Percentiles rank a stretch among this genome's conserved stretches.
These are phyloP conservation scores for Pyronema omphalodes DNA, from an alignment of 495 filamentous ascomycete species.

Conservation along the genomic window DNA sequence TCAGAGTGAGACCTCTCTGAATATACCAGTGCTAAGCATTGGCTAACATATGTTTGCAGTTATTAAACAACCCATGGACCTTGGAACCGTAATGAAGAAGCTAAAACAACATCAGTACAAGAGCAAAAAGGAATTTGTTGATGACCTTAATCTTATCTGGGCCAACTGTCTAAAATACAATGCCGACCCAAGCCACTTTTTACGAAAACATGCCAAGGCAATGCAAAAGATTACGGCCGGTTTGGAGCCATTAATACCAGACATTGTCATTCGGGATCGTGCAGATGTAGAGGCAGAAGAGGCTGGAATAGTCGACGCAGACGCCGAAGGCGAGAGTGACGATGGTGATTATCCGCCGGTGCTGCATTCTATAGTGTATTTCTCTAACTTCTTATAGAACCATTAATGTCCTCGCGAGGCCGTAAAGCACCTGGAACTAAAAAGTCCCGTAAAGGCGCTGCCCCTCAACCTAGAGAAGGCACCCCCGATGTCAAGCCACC, in stretches of 20 bases:
- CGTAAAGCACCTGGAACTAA: conserved; percentile 68
- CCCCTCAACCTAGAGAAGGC: conserved; percentile 56
- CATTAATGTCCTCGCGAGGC: conserved; percentile 91
- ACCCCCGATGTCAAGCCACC: conserved; percentile 47
- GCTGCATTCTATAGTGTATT: not conserved
- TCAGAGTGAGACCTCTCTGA: conserved; percentile 30
- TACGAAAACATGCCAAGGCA: conserved; percentile 82
- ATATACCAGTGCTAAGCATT: conserved; percentile 1
- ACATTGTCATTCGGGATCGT: conserved; percentile 70
- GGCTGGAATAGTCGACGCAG: conserved; percentile 49
- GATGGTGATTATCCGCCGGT: conserved; percentile 31
- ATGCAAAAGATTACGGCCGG: conserved; percentile 97
- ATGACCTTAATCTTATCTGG: conserved; percentile 89
- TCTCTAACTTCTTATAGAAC: conserved; percentile 35
- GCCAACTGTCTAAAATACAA: conserved; percentile 92
- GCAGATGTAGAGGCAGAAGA: conserved; percentile 96
- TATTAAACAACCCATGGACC: conserved; percentile 95
- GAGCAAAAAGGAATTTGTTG: conserved; percentile 87
- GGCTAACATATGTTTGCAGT: conserved; percentile 31
- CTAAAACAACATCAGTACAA: conserved; percentile 72
- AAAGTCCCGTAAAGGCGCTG: conserved; percentile 67
- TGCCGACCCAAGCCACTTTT: conserved; percentile 63
- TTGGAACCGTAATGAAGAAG: conserved; percentile 96
- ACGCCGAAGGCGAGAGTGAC: conserved; percentile 74
- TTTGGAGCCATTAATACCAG: conserved; percentile 82